Evolutionary conservation across 2,329 filamentous ascomycete species (phyloP).

Genomic region (Knoxdaviesia capensis): DNA sequence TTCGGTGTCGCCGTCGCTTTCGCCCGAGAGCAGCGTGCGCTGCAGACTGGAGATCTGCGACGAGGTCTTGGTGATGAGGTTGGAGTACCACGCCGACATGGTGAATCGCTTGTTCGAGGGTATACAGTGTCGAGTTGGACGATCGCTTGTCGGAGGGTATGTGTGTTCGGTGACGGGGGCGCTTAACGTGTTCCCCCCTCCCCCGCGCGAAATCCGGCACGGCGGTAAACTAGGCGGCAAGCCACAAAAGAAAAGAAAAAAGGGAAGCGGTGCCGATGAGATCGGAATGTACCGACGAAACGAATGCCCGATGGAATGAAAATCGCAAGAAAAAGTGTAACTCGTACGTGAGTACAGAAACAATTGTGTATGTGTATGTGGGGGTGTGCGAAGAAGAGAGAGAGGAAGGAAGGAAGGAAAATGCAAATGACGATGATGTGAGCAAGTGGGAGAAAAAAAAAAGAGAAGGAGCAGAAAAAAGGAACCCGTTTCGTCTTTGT

Average conservation of each 20-base stretch:
- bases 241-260: no score
- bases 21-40: conserved; percentile 47
- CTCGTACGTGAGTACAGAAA: background rate
- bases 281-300: background rate
- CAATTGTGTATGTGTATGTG: no score
- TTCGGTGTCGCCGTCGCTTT: conserved; percentile 52
- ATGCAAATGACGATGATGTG: background rate
- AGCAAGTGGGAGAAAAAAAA: background rate
- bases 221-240: no score
- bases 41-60: conserved; percentile 45
- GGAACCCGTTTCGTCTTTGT: background rate
- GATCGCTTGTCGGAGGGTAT: no score
- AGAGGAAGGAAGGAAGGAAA: background rate
- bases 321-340: background rate
- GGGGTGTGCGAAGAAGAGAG: no score
- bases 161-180: no score
- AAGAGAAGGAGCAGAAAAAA: background rate
- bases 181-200: no score
- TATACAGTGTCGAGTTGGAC: no score
- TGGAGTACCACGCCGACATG: conserved; percentile 71
- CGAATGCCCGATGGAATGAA: background rate
- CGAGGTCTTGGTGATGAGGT: conserved; percentile 43
- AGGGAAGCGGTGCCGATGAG: no score
- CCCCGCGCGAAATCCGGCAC: no score
- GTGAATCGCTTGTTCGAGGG: conserved; percentile 6